Evolutionary conservation across 148 eudicot genomes (phyloP).

Genomic region (Nyssa sinensis): DNA sequence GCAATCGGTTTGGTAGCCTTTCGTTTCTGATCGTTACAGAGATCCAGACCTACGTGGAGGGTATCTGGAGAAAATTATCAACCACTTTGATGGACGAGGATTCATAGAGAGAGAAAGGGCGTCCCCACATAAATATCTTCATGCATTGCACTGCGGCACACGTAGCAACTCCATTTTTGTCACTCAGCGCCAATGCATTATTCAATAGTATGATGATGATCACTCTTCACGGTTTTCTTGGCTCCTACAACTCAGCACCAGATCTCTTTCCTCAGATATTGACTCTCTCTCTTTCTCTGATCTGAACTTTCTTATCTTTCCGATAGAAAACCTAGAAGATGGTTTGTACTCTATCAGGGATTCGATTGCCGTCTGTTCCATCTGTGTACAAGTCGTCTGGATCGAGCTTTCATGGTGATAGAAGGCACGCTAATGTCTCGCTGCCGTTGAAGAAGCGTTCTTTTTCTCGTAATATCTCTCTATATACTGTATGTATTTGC

Average conservation of each 20-base stretch:
- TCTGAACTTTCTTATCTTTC: neutral
- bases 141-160: slow-evolving; percentile 18
- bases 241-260: slow-evolving; percentile 27
- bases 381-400: slow-evolving; percentile 32
- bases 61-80: neutral
- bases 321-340: slow-evolving; percentile 25
- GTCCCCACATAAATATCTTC: slow-evolving; percentile 20
- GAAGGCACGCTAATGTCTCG: slow-evolving; percentile 27
- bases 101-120: neutral
- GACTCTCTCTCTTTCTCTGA: neutral
- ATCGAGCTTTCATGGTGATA: slow-evolving; percentile 35
- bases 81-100: neutral
- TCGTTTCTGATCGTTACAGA: slow-evolving; percentile 13
- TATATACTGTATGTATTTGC: slow-evolving; percentile 10
- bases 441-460: slow-evolving; percentile 32
- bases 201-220: neutral
- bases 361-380: slow-evolving; percentile 50
- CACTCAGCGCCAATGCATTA: neutral
- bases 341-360: slow-evolving; percentile 72
- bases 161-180: slow-evolving; percentile 3
- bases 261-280: slow-evolving; percentile 10
- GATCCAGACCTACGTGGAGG: neutral
- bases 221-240: slow-evolving; percentile 27
- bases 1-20: slow-evolving; percentile 9
- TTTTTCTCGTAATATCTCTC: slow-evolving; percentile 29